Evolutionary conservation across 306 rosid genomes (phyloP).

Genomic region (Medicago lupulina): DNA sequence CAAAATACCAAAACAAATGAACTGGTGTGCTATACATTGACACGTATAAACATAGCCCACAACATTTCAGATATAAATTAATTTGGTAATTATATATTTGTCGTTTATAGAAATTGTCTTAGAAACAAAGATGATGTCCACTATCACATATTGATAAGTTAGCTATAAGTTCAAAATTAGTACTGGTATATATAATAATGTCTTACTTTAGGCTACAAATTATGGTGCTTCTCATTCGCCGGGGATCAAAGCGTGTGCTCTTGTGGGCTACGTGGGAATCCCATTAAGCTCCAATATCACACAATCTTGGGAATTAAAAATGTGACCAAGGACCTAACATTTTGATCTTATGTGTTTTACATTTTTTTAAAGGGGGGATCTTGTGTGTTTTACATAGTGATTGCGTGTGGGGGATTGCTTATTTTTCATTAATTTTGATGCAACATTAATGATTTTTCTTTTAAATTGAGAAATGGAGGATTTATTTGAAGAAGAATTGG

Average conservation of each 20-base stretch:
- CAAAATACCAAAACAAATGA: too few relatives aligned
- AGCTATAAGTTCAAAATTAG: conserved; percentile 32
- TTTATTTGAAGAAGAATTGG: too few relatives aligned
- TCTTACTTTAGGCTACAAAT: conserved; percentile 47
- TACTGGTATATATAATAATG: conserved; percentile 34
- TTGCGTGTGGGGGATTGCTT: neutral
- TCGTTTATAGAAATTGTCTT: neutral
- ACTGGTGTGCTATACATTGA: neutral
- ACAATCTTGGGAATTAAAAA: conserved; percentile 27
- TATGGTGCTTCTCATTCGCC: conserved; percentile 45
- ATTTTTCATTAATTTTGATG: neutral
- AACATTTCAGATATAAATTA: conserved; percentile 28
- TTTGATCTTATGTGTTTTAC: neutral
- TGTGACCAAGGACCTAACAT: conserved; percentile 42
- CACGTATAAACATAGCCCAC: conserved; percentile 3
- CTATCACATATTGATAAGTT: conserved; percentile 42
- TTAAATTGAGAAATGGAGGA: too few relatives aligned
- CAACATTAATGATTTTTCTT: too few relatives aligned
- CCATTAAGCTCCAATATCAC: conserved; percentile 51
- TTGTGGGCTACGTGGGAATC: conserved; percentile 55
- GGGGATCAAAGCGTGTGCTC: conserved; percentile 15
- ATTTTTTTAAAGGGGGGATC: too few relatives aligned
- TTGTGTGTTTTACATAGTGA: neutral
- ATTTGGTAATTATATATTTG: conserved; percentile 14
- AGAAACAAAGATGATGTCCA: conserved; percentile 38